These are phyloP conservation scores for Botrytis squamosa DNA, from an alignment of 2,329 filamentous ascomycete genomes.

Conservation along the genomic window DNA sequence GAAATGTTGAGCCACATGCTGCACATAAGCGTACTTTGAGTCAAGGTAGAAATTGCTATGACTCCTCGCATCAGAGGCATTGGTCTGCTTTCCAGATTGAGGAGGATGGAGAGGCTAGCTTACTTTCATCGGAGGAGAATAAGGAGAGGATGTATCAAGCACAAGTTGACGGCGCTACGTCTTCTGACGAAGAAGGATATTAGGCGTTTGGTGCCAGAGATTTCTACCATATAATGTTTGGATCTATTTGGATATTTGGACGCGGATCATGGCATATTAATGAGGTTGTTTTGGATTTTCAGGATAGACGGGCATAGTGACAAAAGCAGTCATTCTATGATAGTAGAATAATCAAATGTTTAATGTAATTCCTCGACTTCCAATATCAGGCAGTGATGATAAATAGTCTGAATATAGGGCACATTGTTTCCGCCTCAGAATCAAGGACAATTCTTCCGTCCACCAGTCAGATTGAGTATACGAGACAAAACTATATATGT, in stretches of 20 bases:
- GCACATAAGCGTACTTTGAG: not conserved
- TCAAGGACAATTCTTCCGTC: not conserved
- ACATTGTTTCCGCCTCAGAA: not conserved
- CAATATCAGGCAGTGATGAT: too few species aligned
- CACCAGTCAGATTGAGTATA: not conserved
- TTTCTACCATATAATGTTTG: not conserved
- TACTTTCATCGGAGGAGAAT: not conserved
- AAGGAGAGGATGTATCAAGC: not conserved
- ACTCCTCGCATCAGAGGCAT: not conserved
- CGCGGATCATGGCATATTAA: not conserved
- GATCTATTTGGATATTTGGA: not conserved
- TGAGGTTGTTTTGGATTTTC: not conserved
- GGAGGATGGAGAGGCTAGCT: not conserved
- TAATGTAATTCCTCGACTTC: not conserved
- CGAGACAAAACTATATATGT: not conserved
- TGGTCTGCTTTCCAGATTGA: not conserved
- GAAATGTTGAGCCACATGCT: not conserved
- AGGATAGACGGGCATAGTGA: not conserved
- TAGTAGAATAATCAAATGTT: not conserved
- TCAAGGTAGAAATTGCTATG: not conserved
- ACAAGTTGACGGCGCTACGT: not conserved
- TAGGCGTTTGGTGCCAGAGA: too few species aligned
- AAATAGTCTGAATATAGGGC: not conserved
- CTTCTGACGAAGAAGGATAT: not conserved
- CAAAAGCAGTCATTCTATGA: not conserved